phyloP scores from a whole-genome alignment of 2,329 filamentous ascomycete genomes.

The Fusarium chlamydosporum region DNA sequence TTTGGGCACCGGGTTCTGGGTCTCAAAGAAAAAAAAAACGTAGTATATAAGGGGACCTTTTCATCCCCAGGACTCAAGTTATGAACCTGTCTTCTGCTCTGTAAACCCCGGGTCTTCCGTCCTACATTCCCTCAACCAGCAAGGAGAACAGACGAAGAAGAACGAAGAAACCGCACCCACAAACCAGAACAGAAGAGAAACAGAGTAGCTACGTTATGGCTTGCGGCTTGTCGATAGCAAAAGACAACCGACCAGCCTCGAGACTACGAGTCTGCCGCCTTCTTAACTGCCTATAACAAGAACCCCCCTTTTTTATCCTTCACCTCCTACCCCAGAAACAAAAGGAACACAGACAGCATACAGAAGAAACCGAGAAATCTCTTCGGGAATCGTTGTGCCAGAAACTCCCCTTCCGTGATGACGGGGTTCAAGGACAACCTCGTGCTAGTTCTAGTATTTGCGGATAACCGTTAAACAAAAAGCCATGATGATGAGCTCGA shows the following conservation, averaged over 20 bases:
- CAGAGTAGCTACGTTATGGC: slow-evolving; percentile 47
- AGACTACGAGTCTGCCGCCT: slow-evolving; percentile 50
- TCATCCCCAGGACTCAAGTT: slow-evolving; percentile 27
- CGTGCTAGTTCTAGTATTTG: slow-evolving; percentile 48
- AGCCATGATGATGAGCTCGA: slow-evolving; percentile 48
- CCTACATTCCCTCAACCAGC: slow-evolving; percentile 1
- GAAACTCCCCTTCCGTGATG: slow-evolving; percentile 45
- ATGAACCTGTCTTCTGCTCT: slow-evolving; percentile 24
- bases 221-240: slow-evolving; percentile 48
- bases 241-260: slow-evolving; percentile 47
- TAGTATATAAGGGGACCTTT: slow-evolving; percentile 42
- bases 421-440: slow-evolving; percentile 46
- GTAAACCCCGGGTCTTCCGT: slow-evolving; percentile 22
- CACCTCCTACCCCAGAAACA: slow-evolving; percentile 1
- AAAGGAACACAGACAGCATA: slow-evolving; percentile 17
- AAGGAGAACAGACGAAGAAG: slow-evolving; percentile 22
- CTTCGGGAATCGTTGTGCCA: slow-evolving; percentile 18
- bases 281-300: slow-evolving; percentile 48
- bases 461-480: slow-evolving; percentile 43
- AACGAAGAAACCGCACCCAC: slow-evolving; percentile 23
- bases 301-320: slow-evolving; percentile 21
- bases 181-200: slow-evolving; percentile 17
- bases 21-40: slow-evolving; percentile 9
- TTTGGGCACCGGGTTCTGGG: slow-evolving; percentile 22
- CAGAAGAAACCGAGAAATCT: slow-evolving; percentile 19